Base-by-base conservation (phyloP, 352 stramenopile genomes). In the Pythium phragmiticola region DNA sequence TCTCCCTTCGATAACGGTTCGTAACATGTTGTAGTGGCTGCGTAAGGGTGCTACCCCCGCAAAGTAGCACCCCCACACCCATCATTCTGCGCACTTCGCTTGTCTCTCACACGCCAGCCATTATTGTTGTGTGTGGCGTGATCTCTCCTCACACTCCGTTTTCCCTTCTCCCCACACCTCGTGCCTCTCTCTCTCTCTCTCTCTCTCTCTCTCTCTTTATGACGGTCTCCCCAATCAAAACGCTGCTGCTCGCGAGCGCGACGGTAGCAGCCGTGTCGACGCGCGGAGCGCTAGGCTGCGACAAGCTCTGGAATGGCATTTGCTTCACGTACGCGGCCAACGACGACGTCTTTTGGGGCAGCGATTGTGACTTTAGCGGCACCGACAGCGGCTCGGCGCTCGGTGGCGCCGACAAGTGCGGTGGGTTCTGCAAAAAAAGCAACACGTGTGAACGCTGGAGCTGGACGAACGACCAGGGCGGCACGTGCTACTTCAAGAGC, bases 271-370 rank as follows among this genome's bases (percentile, higher is more conserved):
- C 39, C 36, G 0, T 58, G 16, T 46, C 58, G 16, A 58, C 58
- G 23, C 37, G 50, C 51, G 50, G 43, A 41, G 59, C 48, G 30
- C 47, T 60, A 12, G 59, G 41, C 30, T 66, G 60, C 52, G 60
- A 66, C 60, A 66, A 66, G 52, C 33, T 64, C 54, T 69, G 63
- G 63, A 69, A 69, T 55, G 55, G 63, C 55, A 49, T 69, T 41
- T 64, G 55, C 63, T 69, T 69, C 55, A 69, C 47, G 41, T 69
- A 60, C 48, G 63, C 63, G 30, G 37, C 63, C 37, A 43, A 43
- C 55, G 63, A 69, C 63, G 63, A 65, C 55, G 63, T 69, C 14
- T 69, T 65, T 36, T 69, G 63, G 63, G 63, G 42, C 48, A 61
- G 17, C 56, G 46, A 69, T 56, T 64, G 63, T 56, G 63, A 69